Evolutionary conservation across 306 rosid genomes (phyloP).

Genomic region (Citrullus mucosospermus): DNA sequence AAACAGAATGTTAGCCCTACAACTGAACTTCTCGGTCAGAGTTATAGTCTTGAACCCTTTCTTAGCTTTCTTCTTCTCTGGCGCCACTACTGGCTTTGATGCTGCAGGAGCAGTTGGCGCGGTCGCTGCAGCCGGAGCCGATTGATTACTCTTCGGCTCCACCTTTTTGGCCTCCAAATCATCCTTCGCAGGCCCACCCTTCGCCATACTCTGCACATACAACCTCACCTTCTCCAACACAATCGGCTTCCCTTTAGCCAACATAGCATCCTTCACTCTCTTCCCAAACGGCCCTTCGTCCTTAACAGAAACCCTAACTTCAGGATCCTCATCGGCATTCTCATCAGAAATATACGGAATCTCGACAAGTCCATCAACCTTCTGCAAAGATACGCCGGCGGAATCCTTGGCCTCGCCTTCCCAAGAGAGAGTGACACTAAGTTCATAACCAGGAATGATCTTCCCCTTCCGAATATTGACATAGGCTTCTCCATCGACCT

Average conservation of each 20-base stretch:
- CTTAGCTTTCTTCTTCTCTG: slow-evolving; percentile 27
- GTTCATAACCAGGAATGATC: slow-evolving; percentile 85
- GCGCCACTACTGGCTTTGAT: slow-evolving; percentile 13
- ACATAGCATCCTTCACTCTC: slow-evolving; percentile 74
- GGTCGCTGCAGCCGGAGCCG: neutral
- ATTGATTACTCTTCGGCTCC: slow-evolving; percentile 19
- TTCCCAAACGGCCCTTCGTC: slow-evolving; percentile 72
- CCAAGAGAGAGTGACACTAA: slow-evolving; percentile 55
- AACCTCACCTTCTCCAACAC: slow-evolving; percentile 67
- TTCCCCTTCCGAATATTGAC: slow-evolving; percentile 86
- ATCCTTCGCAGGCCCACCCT: slow-evolving; percentile 83
- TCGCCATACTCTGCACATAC: slow-evolving; percentile 70
- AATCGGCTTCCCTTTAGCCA: slow-evolving; percentile 53
- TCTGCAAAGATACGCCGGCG: slow-evolving; percentile 41
- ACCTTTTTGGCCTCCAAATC: slow-evolving; percentile 56
- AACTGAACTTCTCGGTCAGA: slow-evolving; percentile 81
- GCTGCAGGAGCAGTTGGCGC: neutral
- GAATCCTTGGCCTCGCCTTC: slow-evolving; percentile 73
- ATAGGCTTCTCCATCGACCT: slow-evolving; percentile 81
- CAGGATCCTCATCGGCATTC: slow-evolving; percentile 94
- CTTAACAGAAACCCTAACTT: slow-evolving; percentile 51
- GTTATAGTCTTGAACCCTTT: slow-evolving; percentile 57
- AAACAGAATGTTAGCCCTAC: slow-evolving; percentile 58
- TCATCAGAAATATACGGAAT: slow-evolving; percentile 89
- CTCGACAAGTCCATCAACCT: slow-evolving; percentile 65